A percentile compares a stretch with the other conserved stretches of the same genome.
Conservation (phyloP, 1,284 basidiomycete genomes). For the Ceratobasidium papillatum region DNA sequence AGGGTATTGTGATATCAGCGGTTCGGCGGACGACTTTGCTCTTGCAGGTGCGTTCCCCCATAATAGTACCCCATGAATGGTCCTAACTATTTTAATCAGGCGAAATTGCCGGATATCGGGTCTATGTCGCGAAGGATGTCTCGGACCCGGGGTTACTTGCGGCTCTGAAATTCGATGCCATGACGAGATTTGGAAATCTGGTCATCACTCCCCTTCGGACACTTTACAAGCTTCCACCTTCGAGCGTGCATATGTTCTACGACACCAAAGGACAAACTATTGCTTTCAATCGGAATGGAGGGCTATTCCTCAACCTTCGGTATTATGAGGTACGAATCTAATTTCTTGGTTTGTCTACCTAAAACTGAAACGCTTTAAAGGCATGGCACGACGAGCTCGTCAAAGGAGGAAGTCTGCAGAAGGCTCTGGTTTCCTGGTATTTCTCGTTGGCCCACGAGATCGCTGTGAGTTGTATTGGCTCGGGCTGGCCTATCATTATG, state of each 20-base stretch:
- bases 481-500: no score
- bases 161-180: conserved; percentile 59
- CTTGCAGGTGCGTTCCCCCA: conserved; percentile 60
- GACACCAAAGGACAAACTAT: conserved; percentile 84
- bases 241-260: conserved; percentile 87
- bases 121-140: conserved; percentile 75
- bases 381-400: conserved; percentile 59
- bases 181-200: conserved; percentile 75
- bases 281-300: conserved; percentile 92
- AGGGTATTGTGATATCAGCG: conserved; percentile 84
- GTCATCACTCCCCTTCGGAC: conserved; percentile 62
- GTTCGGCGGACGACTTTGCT: conserved; percentile 68
- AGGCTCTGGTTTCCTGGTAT: conserved; percentile 87
- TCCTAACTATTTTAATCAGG: conserved; percentile 25
- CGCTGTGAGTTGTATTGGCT: conserved; percentile 52
- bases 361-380: conserved; percentile 35
- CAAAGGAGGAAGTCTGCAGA: conserved; percentile 61
- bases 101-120: conserved; percentile 55
- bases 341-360: conserved; percentile 1
- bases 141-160: conserved; percentile 57
- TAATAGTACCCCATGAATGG: neutral
- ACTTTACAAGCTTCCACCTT: conserved; percentile 70
- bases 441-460: conserved; percentile 93
- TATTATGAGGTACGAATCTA: conserved; percentile 77
- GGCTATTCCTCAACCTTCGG: conserved; percentile 88